These are phyloP conservation scores for Fomitiporia mediterranea DNA, from an alignment of 1,284 basidiomycete species.

Conservation along the genomic window DNA sequence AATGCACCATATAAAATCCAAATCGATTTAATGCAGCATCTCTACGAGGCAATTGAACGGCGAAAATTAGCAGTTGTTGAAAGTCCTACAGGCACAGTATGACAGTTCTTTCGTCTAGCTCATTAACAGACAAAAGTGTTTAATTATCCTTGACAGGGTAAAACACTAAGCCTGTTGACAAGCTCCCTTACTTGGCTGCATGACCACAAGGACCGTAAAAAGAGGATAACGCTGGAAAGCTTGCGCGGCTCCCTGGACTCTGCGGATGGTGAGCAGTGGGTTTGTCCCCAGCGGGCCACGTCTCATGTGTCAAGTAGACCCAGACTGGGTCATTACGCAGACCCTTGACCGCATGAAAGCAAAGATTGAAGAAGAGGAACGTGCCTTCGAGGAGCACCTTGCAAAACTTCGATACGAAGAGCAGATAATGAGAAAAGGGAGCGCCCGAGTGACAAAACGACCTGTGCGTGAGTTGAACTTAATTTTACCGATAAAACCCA, in stretches of 20 bases:
- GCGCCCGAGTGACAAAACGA: constrained; percentile 55
- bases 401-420: constrained; percentile 58
- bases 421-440: constrained; percentile 45
- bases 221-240: constrained; percentile 51
- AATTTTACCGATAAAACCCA: neutral
- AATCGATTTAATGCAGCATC: constrained; percentile 80
- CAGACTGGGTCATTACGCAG: constrained; percentile 80
- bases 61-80: constrained; percentile 78
- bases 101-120: constrained; percentile 4
- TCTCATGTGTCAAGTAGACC: constrained; percentile 37
- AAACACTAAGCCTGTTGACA: constrained; percentile 81
- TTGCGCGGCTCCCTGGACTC: constrained; percentile 29
- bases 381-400: constrained; percentile 58
- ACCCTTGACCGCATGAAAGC: constrained; percentile 59
- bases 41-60: constrained; percentile 79
- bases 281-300: neutral
- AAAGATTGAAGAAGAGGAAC: constrained; percentile 63
- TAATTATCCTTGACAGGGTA: constrained; percentile 49
- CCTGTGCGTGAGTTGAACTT: constrained; percentile 37
- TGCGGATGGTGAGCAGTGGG: constrained; percentile 33
- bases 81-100: constrained; percentile 82
- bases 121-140: constrained; percentile 10
- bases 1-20: constrained; percentile 85
- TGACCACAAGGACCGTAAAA: constrained; percentile 64
- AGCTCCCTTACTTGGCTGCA: constrained; percentile 77